Evolutionary conservation across 345 rosid species (phyloP), one percentile per base, ranked within the genome.

Genomic region (Euphorbia peplus): DNA sequence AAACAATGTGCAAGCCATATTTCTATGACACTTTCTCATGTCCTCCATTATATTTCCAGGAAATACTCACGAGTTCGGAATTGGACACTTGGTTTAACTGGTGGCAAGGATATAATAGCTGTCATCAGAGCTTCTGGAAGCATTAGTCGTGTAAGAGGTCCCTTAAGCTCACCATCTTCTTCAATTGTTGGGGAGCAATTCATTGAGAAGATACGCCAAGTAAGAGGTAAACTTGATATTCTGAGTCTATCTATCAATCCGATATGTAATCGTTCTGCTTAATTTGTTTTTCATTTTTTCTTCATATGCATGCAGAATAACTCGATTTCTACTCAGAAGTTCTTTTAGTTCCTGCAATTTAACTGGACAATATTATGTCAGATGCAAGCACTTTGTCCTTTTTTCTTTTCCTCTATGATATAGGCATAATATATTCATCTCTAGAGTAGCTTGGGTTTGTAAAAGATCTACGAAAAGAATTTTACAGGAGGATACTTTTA

Each of bases 61-160:
- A 91, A 83, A 76, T 95, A 95, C 75, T 88, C 96, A 0, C 72
- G 84, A 80, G 97, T 91, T 67, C 79, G 82, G 73, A 89, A 83
- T 64, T 87, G 91, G 95, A 95, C 99, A 70, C 88, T 91, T 72
- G 93, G 97, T 77, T 83, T 95, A 73, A 80, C 86, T 3, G 95
- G 99, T 10, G 95, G 97, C 29, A 64, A 73, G 75, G 96, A 91
- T 69, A 80, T 55, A 65, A 88, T 95, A 75, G 99, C 99, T 70
- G 84, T 95, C 63, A 83, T 95, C 58, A 83, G 97, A 83, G 91
- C 97, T 70, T 87, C 95, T 64, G 99, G 98, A 41, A 83, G 88
- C 85, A 95, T 95, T 69, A 89, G 88, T 70, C 99, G 97, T 50
- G 88, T 88, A 9, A 76, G 79, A 55, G 76, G 92, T 84, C 88